Conservation (phyloP, 1,139 yeast genomes). For the Hyphopichia buzzinii region DNA sequence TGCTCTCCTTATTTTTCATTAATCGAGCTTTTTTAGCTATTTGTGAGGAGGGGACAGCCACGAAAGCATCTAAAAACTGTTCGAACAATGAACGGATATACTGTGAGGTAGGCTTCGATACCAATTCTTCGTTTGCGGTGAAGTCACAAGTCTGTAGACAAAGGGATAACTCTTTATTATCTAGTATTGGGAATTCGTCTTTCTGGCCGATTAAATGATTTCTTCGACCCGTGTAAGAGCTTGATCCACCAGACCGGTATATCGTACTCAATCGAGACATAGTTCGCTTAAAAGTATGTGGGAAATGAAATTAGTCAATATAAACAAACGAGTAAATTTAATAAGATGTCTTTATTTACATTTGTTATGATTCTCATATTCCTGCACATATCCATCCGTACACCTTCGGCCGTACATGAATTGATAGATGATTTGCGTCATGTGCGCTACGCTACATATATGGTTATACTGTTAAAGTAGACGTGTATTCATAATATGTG, state of each 20-base stretch:
- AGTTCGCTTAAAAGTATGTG: too few species aligned
- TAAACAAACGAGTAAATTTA: too few species aligned
- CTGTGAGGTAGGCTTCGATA: conserved; percentile 63
- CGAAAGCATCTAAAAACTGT: conserved; percentile 68
- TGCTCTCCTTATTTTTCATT: conserved; percentile 8
- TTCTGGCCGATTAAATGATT: conserved; percentile 7
- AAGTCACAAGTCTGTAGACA: conserved; percentile 67
- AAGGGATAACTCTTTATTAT: conserved; percentile 57
- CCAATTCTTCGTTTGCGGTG: conserved; percentile 58
- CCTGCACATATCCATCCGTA: not conserved
- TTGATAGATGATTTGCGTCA: too few species aligned
- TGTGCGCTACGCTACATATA: too few species aligned
- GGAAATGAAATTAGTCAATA: too few species aligned
- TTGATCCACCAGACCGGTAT: conserved; percentile 19
- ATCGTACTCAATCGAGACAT: conserved; percentile 28
- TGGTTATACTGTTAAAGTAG: too few species aligned
- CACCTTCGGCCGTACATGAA: not conserved
- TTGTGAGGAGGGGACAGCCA: conserved; percentile 55
- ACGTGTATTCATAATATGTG: too few species aligned
- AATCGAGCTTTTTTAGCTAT: conserved; percentile 17
- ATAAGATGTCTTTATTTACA: not conserved
- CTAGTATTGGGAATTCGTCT: conserved; percentile 65
- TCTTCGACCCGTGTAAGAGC: conserved; percentile 15
- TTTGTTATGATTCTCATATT: not conserved
- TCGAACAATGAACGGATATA: conserved; percentile 63